These are phyloP conservation scores for Cyclospora cayetanensis DNA, from an alignment of 169 alveolate genomes.

Conservation along the genomic window DNA sequence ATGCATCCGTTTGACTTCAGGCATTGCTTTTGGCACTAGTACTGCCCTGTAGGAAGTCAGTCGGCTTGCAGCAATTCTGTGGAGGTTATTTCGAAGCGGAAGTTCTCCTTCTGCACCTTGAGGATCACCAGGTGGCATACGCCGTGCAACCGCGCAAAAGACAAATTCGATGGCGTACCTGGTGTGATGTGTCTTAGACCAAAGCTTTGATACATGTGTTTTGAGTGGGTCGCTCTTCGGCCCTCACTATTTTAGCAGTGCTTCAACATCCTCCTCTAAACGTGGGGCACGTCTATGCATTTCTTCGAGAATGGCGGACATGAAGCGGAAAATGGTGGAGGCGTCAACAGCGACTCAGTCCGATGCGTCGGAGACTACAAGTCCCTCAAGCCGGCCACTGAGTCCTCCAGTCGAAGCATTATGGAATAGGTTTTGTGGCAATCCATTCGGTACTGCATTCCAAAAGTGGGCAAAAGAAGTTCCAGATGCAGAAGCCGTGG, in stretches of 20 bases:
- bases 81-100: not conserved
- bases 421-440: conserved; percentile 54
- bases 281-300: not conserved
- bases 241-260: not conserved
- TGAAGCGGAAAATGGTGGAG: conserved; percentile 36
- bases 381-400: conserved; percentile 52
- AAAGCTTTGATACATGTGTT: not conserved
- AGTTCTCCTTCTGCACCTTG: too few relatives aligned
- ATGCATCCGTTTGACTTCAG: not conserved
- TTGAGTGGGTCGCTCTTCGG: conserved; percentile 65
- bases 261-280: not conserved
- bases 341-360: conserved; percentile 53
- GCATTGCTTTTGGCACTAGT: not conserved
- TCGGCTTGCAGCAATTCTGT: not conserved
- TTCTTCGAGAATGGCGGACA: conserved; percentile 17
- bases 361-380: conserved; percentile 53
- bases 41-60: not conserved
- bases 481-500: conserved; percentile 65
- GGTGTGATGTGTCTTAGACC: conserved; percentile 52
- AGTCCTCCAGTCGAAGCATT: conserved; percentile 61
- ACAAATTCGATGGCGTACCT: not conserved
- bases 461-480: not conserved
- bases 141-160: not conserved
- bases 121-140: not conserved
- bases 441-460: conserved; percentile 58